phyloP scores from a whole-genome alignment of 2,329 filamentous ascomycete species.

The Didymella pomorum region DNA sequence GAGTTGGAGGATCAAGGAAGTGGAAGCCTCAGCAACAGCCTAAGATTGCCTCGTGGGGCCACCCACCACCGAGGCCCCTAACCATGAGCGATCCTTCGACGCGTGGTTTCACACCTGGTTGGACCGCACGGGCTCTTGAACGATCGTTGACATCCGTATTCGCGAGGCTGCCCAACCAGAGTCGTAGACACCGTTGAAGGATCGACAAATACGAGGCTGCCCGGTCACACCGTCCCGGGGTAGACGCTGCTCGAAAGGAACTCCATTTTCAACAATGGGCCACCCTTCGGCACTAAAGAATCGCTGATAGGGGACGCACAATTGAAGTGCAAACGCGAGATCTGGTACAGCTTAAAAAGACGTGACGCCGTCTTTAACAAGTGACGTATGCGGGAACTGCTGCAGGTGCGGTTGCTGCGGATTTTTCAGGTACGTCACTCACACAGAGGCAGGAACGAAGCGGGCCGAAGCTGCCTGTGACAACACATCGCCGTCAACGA shows the following conservation, averaged over 20 bases:
- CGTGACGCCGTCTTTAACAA: background rate
- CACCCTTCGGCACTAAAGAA: slow-evolving; percentile 4
- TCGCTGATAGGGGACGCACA: background rate
- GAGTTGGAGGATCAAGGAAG: slow-evolving; percentile 7
- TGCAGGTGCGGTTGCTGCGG: background rate
- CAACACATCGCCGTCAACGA: too few species aligned
- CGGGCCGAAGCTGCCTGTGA: background rate
- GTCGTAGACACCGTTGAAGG: background rate
- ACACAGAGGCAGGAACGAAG: background rate
- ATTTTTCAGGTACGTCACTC: background rate
- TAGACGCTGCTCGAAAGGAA: slow-evolving; percentile 2
- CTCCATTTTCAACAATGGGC: background rate
- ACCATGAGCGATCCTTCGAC: slow-evolving; percentile 7
- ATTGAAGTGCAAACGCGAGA: background rate
- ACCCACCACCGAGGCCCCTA: slow-evolving; percentile 11
- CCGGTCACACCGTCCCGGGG: slow-evolving; percentile 2
- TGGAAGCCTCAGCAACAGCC: slow-evolving; percentile 8
- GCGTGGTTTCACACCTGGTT: slow-evolving; percentile 16
- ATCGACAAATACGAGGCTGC: slow-evolving; percentile 15
- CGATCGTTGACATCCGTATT: slow-evolving; percentile 9
- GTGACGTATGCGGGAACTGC: background rate
- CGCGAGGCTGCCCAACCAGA: slow-evolving; percentile 9
- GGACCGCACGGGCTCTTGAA: slow-evolving; percentile 1
- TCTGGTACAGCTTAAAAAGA: background rate
- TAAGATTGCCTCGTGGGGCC: slow-evolving; percentile 10